phyloP scores from a whole-genome alignment of 192 early-diverging fungal species.

The Endogone sp. region DNA sequence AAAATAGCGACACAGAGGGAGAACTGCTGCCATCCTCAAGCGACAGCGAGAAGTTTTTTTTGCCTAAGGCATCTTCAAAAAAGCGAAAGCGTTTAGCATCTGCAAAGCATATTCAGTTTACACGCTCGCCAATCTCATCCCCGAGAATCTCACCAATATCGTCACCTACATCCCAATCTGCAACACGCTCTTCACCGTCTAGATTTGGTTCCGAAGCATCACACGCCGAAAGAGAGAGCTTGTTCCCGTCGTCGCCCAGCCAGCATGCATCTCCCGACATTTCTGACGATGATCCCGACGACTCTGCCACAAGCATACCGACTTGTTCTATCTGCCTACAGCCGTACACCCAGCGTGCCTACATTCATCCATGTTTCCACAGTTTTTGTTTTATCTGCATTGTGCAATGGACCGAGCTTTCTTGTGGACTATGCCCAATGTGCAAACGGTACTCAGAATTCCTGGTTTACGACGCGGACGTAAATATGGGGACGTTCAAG shows the following conservation, averaged over 20 bases:
- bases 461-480: conserved; percentile 16
- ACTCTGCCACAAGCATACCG: neutral
- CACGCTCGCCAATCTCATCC: conserved; percentile 1
- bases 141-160: neutral
- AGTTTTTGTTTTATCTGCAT: conserved; percentile 26
- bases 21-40: neutral
- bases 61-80: neutral
- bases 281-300: neutral
- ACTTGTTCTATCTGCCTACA: conserved; percentile 26
- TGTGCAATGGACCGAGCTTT: conserved; percentile 17
- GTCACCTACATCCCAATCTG: neutral
- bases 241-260: neutral
- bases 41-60: neutral
- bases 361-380: conserved; percentile 23
- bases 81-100: conserved; percentile 1
- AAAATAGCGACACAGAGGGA: neutral
- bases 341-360: conserved; percentile 10
- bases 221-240: neutral
- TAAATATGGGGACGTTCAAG: conserved; percentile 13
- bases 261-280: no score
- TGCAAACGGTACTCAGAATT: conserved; percentile 13
- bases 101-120: neutral
- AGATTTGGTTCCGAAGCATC: neutral
- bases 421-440: conserved; percentile 16
- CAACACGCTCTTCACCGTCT: neutral